Evolutionary conservation across 108 stramenopile genomes (phyloP).

Genomic region (Cyclotella sp.): DNA sequence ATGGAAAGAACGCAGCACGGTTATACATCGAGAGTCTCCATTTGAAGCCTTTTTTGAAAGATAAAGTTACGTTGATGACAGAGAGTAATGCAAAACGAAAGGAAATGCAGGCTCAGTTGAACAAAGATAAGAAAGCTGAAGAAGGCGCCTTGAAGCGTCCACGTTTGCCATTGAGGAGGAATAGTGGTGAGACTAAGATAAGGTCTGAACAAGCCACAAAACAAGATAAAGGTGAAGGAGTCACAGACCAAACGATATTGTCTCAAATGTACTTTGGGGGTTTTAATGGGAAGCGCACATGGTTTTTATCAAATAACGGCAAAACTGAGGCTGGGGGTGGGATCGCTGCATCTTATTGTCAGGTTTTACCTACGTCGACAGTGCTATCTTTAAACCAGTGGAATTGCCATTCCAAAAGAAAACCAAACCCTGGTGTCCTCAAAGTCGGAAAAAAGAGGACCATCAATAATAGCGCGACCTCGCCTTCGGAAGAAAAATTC

Average conservation of each 20-base stretch:
- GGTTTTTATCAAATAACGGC: constrained; percentile 6
- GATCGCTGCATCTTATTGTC: constrained; percentile 8
- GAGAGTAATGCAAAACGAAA: constrained; percentile 14
- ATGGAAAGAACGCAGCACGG: constrained; percentile 15
- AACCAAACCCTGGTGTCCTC: not conserved
- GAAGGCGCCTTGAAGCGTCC: constrained; percentile 8
- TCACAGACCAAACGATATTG: constrained; percentile 13
- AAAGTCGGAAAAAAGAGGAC: constrained; percentile 1
- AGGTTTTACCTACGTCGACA: constrained; percentile 3
- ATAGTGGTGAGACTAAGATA: not conserved
- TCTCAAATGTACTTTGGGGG: constrained; percentile 44
- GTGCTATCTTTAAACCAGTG: not conserved
- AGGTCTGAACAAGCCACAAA: constrained; percentile 7
- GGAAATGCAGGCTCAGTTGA: too few relatives aligned
- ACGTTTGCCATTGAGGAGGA: constrained; percentile 1
- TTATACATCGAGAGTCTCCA: constrained; percentile 43
- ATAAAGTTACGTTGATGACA: not conserved
- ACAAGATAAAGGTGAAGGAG: constrained; percentile 16
- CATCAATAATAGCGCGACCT: not conserved
- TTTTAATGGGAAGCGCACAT: constrained; percentile 41
- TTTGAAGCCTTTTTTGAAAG: constrained; percentile 43
- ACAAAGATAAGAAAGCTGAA: too few relatives aligned
- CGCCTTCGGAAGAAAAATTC: constrained; percentile 19
- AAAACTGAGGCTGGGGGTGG: constrained; percentile 4
- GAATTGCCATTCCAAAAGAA: too few relatives aligned